Evolutionary conservation across 2,329 filamentous ascomycete genomes (phyloP).

Genomic region (Colletotrichum gloeosporioides): DNA sequence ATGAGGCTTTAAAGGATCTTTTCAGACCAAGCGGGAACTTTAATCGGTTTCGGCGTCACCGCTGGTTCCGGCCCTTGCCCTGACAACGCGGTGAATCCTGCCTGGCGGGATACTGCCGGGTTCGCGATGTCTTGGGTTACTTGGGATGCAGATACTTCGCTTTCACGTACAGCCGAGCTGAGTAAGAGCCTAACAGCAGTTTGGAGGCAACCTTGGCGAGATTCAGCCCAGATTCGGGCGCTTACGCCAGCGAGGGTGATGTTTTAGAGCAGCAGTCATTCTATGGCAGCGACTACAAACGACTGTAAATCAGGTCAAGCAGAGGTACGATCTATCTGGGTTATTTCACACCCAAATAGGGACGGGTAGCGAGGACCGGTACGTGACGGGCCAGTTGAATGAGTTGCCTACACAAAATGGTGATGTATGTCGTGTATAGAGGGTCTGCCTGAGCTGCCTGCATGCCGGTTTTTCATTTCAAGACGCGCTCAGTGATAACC

Average conservation of each 20-base stretch:
- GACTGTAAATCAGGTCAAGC: slow-evolving; percentile 30
- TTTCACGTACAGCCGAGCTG: not conserved
- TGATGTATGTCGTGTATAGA: not conserved
- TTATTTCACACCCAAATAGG: slow-evolving; percentile 30
- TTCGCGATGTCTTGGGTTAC: slow-evolving; percentile 30
- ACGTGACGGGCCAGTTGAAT: not conserved
- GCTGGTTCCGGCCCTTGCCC: not conserved
- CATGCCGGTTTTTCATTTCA: not conserved
- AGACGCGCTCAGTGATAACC: not conserved
- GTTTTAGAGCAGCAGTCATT: slow-evolving; percentile 31
- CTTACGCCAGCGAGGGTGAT: slow-evolving; percentile 34
- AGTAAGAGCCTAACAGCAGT: slow-evolving; percentile 32
- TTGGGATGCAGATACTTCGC: not conserved
- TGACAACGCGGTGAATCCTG: slow-evolving; percentile 44
- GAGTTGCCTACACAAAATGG: slow-evolving; percentile 5
- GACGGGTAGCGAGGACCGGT: slow-evolving; percentile 27
- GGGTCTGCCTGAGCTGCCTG: not conserved
- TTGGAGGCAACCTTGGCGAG: slow-evolving; percentile 32
- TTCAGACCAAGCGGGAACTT: not conserved
- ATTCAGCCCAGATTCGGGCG: slow-evolving; percentile 25
- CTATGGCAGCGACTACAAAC: slow-evolving; percentile 30
- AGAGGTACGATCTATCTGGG: slow-evolving; percentile 29
- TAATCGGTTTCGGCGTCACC: not conserved
- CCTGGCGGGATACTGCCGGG: slow-evolving; percentile 48
- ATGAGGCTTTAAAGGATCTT: not conserved